Evolutionary conservation across 441 rosid species (phyloP).

Genomic region (Brassica hybrid): DNA sequence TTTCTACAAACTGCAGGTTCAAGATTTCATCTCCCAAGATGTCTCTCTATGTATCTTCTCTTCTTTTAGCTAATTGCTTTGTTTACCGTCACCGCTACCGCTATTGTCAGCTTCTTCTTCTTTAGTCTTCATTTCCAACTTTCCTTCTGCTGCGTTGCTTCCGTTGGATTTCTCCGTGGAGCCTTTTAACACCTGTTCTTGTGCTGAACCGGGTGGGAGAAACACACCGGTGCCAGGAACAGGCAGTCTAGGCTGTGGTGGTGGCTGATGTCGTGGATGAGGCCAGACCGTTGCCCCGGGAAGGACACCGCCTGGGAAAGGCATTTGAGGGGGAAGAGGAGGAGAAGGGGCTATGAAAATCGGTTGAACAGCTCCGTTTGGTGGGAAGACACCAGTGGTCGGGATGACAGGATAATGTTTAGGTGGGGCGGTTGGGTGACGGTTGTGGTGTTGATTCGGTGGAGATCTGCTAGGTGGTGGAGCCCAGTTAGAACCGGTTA

Average conservation of each 20-base stretch:
- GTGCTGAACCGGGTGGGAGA: constrained; percentile 66
- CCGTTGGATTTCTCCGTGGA: constrained; percentile 24
- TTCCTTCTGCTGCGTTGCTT: constrained; percentile 25
- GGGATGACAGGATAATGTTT: constrained; percentile 60
- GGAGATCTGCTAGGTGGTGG: constrained; percentile 66
- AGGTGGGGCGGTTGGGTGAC: constrained; percentile 54
- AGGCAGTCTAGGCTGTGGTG: constrained; percentile 53
- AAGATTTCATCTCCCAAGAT: constrained; percentile 16
- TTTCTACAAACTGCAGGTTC: constrained; percentile 33
- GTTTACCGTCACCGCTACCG: constrained; percentile 19
- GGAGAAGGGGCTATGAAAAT: constrained; percentile 62
- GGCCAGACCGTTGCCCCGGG: constrained; percentile 76
- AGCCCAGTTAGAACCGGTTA: constrained; percentile 58
- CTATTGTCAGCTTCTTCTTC: constrained; percentile 23
- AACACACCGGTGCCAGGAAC: constrained; percentile 94
- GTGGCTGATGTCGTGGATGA: constrained; percentile 53
- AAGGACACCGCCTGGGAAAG: constrained; percentile 70
- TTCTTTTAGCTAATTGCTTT: constrained; percentile 25
- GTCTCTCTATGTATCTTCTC: constrained; percentile 26
- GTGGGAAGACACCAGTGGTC: constrained; percentile 55
- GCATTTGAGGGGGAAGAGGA: constrained; percentile 57
- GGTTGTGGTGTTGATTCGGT: constrained; percentile 44
- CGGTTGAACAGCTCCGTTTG: constrained; percentile 56
- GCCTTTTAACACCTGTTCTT: constrained; percentile 51
- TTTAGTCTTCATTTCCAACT: constrained; percentile 15